These are phyloP conservation scores for Colletotrichum sp. DNA, from an alignment of 2,329 filamentous ascomycete genomes.

Conservation along the genomic window DNA sequence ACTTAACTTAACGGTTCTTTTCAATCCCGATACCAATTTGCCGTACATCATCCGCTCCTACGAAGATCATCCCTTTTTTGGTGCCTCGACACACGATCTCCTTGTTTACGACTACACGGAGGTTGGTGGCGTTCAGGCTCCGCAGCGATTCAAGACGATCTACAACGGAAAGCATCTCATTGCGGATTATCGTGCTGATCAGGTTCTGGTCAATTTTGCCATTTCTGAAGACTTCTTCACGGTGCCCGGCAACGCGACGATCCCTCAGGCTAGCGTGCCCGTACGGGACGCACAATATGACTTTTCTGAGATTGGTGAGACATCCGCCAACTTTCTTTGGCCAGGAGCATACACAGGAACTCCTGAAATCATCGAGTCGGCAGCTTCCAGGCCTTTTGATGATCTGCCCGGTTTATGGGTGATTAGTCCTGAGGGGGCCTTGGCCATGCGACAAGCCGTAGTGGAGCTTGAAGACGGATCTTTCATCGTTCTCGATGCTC, in stretches of 20 bases:
- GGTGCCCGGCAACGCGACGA: neutral
- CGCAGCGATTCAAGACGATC: neutral
- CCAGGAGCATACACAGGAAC: slow-evolving; percentile 14
- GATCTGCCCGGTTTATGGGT: neutral
- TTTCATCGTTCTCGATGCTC: slow-evolving; percentile 18
- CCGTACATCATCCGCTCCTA: slow-evolving; percentile 11
- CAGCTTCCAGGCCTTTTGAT: neutral
- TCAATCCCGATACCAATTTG: neutral
- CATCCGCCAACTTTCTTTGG: slow-evolving; percentile 14
- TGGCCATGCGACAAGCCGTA: slow-evolving; percentile 9
- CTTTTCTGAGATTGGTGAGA: slow-evolving; percentile 15
- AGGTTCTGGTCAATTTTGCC: neutral
- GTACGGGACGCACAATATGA: neutral
- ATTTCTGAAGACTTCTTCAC: neutral
- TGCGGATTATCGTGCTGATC: neutral
- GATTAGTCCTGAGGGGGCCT: neutral
- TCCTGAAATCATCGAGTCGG: neutral
- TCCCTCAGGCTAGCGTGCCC: neutral
- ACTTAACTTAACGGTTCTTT: neutral
- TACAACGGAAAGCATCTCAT: slow-evolving; percentile 1
- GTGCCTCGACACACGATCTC: slow-evolving; percentile 12
- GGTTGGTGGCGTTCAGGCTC: slow-evolving; percentile 5
- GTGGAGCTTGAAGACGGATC: slow-evolving; percentile 17
- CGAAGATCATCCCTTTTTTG: slow-evolving; percentile 17
- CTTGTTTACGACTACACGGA: slow-evolving; percentile 14